A percentile compares a stretch with the other conserved stretches of the same genome.
phyloP scores from a whole-genome alignment of 768 basidiomycete species.

The Pisolithus sp. region DNA sequence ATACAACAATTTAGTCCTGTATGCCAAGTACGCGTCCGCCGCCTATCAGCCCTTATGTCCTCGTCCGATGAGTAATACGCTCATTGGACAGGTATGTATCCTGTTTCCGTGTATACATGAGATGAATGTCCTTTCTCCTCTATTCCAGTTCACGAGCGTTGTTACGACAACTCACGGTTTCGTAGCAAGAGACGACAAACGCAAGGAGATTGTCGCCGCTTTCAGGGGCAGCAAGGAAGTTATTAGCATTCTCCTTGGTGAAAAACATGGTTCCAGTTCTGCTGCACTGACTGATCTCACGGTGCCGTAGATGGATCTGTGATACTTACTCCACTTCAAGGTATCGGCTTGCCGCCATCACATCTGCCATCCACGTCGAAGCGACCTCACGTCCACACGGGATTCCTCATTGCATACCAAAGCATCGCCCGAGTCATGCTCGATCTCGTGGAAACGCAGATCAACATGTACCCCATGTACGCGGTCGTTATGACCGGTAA shows the following conservation, averaged over 20 bases:
- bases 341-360: conserved; percentile 20
- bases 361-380: neutral
- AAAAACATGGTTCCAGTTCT: neutral
- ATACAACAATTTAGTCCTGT: conserved; percentile 39
- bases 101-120: neutral
- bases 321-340: conserved; percentile 15
- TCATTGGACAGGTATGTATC: conserved; percentile 34
- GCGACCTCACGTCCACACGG: conserved; percentile 27
- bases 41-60: conserved; percentile 42
- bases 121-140: neutral
- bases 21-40: conserved; percentile 46
- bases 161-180: conserved; percentile 39
- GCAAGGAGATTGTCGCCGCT: conserved; percentile 36
- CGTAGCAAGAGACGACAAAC: conserved; percentile 37
- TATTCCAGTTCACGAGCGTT: conserved; percentile 30
- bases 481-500: conserved; percentile 28
- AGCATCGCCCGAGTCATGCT: conserved; percentile 28
- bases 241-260: conserved; percentile 14
- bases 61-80: conserved; percentile 40
- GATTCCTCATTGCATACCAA: conserved; percentile 33
- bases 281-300: conserved; percentile 1
- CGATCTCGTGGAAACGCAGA: conserved; percentile 22
- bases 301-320: conserved; percentile 15
- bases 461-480: conserved; percentile 29
- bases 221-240: conserved; percentile 34